Conservation (phyloP, 1,139 yeast species). For the Kazachstania sp. region DNA sequence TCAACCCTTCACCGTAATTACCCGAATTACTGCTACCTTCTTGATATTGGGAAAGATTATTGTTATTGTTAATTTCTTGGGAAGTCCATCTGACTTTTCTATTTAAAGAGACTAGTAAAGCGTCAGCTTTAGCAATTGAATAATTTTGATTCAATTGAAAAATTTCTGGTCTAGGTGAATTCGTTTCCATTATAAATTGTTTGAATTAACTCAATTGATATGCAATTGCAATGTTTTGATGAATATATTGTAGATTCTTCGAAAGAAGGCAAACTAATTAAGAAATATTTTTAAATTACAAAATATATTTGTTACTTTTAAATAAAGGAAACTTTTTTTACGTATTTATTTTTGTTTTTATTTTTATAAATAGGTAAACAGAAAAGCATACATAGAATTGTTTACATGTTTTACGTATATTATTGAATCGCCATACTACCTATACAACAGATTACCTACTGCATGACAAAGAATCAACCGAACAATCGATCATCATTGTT, state of each 20-base stretch:
- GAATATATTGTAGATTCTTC: background rate
- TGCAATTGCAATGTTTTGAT: background rate
- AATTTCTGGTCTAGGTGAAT: slow-evolving; percentile 14
- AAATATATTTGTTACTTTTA: too few relatives aligned
- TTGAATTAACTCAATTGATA: background rate
- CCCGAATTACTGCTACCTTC: background rate
- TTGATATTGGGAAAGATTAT: background rate
- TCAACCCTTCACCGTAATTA: background rate
- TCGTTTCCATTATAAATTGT: slow-evolving; percentile 6
- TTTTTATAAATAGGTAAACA: too few relatives aligned
- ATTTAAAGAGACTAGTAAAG: background rate
- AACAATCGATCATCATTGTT: too few relatives aligned
- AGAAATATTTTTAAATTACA: too few relatives aligned
- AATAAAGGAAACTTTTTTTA: too few relatives aligned
- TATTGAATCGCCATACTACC: too few relatives aligned
- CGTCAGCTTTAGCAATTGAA: background rate
- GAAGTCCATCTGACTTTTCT: slow-evolving; percentile 1
- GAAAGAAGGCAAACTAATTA: too few relatives aligned
- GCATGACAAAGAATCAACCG: too few relatives aligned
- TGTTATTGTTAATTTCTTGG: background rate
- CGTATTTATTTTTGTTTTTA: too few relatives aligned
- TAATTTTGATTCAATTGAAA: slow-evolving; percentile 6
- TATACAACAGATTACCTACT: too few relatives aligned
- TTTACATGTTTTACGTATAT: too few relatives aligned
- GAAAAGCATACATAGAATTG: too few relatives aligned